A percentile compares a stretch with the other conserved stretches of the same genome.
phyloP scores from a whole-genome alignment of 371 early-diverging fungal species.

The Actinomucor elegans region DNA sequence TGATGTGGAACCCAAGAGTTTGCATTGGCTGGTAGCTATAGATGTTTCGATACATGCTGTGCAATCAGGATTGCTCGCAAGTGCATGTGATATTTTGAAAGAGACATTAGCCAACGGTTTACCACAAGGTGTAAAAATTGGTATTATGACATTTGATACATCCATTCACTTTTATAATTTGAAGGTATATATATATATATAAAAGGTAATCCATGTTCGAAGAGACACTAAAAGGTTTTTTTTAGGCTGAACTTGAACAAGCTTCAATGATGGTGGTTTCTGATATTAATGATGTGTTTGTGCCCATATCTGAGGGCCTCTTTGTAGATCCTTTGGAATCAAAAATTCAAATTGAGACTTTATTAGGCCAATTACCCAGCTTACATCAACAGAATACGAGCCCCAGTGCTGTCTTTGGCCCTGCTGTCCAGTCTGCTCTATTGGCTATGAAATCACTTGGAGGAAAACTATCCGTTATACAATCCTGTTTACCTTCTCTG shows the following conservation, averaged over 20 bases:
- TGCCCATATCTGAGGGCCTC: conserved; percentile 81
- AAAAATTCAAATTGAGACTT: conserved; percentile 67
- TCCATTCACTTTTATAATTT: conserved; percentile 95
- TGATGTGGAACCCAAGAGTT: conserved; percentile 55
- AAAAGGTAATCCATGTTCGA: background rate
- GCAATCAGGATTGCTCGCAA: conserved; percentile 78
- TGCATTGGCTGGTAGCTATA: conserved; percentile 85
- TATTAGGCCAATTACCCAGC: conserved; percentile 80
- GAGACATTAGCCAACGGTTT: conserved; percentile 57
- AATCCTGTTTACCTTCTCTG: conserved; percentile 77
- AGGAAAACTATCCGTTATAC: conserved; percentile 85
- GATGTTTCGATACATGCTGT: conserved; percentile 89
- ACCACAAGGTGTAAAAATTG: conserved; percentile 65
- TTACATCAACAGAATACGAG: conserved; percentile 79
- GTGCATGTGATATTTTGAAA: conserved; percentile 64
- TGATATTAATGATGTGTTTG: conserved; percentile 90
- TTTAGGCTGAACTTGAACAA: conserved; percentile 72
- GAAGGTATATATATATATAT: conserved; percentile 44
- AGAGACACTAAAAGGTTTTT: no score
- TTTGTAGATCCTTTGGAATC: conserved; percentile 84
- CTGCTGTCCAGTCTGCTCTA: conserved; percentile 78
- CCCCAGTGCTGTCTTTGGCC: conserved; percentile 79
- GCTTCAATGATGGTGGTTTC: conserved; percentile 96
- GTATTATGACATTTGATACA: conserved; percentile 89
- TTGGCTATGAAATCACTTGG: conserved; percentile 77